Base-by-base conservation (phyloP, 805 yeast genomes). In the Yamadazyma sp. region DNA sequence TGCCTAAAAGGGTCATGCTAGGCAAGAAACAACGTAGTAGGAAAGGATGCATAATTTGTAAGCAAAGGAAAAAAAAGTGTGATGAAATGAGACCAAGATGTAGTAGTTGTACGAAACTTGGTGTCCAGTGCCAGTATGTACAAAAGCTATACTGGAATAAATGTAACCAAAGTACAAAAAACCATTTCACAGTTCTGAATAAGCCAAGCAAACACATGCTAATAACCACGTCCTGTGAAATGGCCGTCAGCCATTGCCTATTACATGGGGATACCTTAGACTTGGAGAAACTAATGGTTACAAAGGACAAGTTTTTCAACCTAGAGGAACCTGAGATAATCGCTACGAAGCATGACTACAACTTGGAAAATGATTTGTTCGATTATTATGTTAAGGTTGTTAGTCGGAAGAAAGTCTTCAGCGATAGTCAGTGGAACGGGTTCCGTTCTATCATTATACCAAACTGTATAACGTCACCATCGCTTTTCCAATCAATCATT, bases 41-140 rank as follows among this genome's bases (percentile, higher is more conserved):
- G 11, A 70, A 65, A 45, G 87, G 88, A 1, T 82, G 89, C 53
- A 54, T 78, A 25, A 80, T 83, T 0, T 82, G 89, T 57, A 81
- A 81, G 50, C 62, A 73, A 23, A 60, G 87, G 27, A 80, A 79
- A 64, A 78, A 77, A 50, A 64, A 77, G 48, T 77, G 82, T 50
- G 71, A 75, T 43, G 80, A 75, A 46, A 43, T 38, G 5, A 62
- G 61, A 35, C 82, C 82, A 1, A 47, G 55, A 1, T 77, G 82
- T 49, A 62, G 70, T 2, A 78, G 69, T 45, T 77, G 82, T 45
- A n/a, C n/a, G 7, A 50, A 80, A 18, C 53, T 76, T 21, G 48
- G 57, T 6, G 62, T 73, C 41, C 57, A 62, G 27, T 77, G 82
- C 48, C 60, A 59, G 13, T 77, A 55, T 37, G 36, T 22, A 4